Conservation (phyloP, 2,329 filamentous ascomycete genomes). For the Raffaelea deltoideospora region DNA sequence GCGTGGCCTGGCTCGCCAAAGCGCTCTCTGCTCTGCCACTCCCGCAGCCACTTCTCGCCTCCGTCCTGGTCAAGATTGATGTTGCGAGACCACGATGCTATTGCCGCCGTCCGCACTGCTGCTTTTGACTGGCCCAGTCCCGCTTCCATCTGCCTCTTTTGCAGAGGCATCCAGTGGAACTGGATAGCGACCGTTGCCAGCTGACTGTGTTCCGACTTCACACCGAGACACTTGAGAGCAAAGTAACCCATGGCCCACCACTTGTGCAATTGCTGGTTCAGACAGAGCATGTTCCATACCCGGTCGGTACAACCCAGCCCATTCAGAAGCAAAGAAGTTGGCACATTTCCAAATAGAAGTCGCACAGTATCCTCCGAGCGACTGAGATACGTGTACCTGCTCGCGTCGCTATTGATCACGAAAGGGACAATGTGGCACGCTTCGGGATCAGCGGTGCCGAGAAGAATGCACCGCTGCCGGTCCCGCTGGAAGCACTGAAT, state of each 20-base stretch:
- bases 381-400: too few species aligned
- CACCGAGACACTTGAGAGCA: not conserved
- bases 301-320: not conserved
- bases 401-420: not conserved
- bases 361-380: not conserved
- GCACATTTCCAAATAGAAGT: not conserved
- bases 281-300: not conserved
- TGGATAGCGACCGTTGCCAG: not conserved
- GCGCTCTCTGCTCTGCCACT: not conserved
- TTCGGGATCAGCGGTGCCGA: not conserved
- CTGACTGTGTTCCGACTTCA: not conserved
- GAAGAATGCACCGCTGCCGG: not conserved
- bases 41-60: not conserved
- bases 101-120: not conserved
- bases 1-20: not conserved
- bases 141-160: not conserved
- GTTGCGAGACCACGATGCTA: not conserved
- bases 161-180: not conserved
- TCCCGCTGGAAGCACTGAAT: not conserved
- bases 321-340: not conserved
- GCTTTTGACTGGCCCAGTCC: too few species aligned
- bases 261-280: not conserved
- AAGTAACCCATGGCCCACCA: not conserved
- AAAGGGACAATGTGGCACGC: slow-evolving; percentile 1
- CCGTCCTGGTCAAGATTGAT: not conserved